phyloP scores from a whole-genome alignment of 768 basidiomycete species.

The Russula emetica region DNA sequence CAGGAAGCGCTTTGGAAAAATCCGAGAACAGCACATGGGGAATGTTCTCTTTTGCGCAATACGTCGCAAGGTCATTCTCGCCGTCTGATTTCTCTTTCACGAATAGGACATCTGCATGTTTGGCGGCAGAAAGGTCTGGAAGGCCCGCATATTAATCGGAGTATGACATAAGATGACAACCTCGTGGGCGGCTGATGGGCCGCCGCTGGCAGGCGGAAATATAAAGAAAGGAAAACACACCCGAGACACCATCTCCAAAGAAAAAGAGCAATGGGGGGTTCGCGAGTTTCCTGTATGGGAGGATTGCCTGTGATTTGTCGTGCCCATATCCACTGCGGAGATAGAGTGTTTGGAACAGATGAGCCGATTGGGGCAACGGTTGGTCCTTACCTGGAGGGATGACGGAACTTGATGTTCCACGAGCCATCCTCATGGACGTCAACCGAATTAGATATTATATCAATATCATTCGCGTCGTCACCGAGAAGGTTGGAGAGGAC shows the following conservation, averaged over 20 bases:
- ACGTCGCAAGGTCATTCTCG: slow-evolving; percentile 82
- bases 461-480: slow-evolving; percentile 66
- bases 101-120: slow-evolving; percentile 90
- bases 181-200: neutral
- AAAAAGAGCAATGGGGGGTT: slow-evolving; percentile 84
- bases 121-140: slow-evolving; percentile 86
- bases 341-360: slow-evolving; percentile 8
- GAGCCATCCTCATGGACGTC: slow-evolving; percentile 55
- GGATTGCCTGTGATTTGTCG: slow-evolving; percentile 92
- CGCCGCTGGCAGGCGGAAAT: neutral
- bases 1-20: slow-evolving; percentile 56
- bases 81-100: slow-evolving; percentile 76
- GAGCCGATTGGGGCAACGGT: neutral
- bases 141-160: neutral
- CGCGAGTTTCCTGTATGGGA: slow-evolving; percentile 74
- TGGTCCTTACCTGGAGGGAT: slow-evolving; percentile 67
- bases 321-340: slow-evolving; percentile 75
- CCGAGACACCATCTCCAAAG: slow-evolving; percentile 97
- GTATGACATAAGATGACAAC: neutral
- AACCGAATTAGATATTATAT: slow-evolving; percentile 93
- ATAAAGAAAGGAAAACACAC: slow-evolving; percentile 40
- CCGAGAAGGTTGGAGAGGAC: slow-evolving; percentile 82
- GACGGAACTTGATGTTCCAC: slow-evolving; percentile 84
- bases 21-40: slow-evolving; percentile 73
- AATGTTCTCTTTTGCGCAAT: slow-evolving; percentile 76